Conservation (phyloP, 495 filamentous ascomycete genomes). For the Penicillium malachiteum region DNA sequence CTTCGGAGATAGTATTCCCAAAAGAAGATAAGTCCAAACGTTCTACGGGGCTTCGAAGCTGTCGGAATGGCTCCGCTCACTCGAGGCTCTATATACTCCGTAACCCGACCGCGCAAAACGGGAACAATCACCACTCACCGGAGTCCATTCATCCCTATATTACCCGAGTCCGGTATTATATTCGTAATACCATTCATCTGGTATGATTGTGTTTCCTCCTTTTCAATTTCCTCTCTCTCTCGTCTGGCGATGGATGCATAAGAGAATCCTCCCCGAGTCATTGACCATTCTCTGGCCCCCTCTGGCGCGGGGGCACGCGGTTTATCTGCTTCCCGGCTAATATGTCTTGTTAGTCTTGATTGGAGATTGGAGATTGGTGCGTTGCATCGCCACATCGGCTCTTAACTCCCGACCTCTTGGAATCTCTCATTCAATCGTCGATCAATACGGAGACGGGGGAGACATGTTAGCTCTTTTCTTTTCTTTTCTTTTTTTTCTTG, state of each 20-base stretch:
- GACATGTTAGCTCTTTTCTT: neutral
- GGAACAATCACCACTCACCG: neutral
- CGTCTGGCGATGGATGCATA: neutral
- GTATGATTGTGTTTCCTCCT: neutral
- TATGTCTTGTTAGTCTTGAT: neutral
- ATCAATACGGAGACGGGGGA: neutral
- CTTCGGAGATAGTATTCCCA: neutral
- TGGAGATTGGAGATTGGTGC: neutral
- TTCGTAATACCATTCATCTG: neutral
- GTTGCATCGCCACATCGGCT: neutral
- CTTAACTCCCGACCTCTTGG: neutral
- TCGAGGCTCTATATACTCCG: slow-evolving; percentile 1
- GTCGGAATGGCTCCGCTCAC: neutral
- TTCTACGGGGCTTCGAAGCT: slow-evolving; percentile 2
- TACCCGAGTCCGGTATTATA: neutral
- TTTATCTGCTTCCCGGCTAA: neutral
- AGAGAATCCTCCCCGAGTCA: neutral
- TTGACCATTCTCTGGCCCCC: neutral
- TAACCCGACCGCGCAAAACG: neutral
- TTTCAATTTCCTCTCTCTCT: neutral
- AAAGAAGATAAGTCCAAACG: neutral
- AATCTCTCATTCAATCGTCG: neutral
- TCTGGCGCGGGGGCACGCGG: neutral
- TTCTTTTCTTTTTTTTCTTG: neutral
- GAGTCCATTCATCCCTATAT: slow-evolving; percentile 1